phyloP scores from a whole-genome alignment of 192 early-diverging fungal species.

The Podila minutissima region DNA sequence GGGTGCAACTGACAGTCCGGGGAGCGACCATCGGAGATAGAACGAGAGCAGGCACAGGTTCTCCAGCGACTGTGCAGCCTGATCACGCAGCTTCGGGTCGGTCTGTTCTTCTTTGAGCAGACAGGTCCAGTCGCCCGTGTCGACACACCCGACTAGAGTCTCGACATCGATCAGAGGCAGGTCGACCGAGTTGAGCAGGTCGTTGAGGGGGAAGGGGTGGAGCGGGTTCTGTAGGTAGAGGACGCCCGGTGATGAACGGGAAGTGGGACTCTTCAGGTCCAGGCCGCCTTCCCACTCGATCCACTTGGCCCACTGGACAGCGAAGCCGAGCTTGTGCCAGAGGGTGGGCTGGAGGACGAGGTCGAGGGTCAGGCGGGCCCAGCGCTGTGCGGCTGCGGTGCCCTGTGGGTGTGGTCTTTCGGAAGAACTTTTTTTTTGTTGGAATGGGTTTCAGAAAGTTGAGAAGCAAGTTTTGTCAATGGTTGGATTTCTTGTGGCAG shows the following conservation, averaged over 20 bases:
- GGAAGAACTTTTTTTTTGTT: constrained; percentile 8
- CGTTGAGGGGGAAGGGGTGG: constrained; percentile 24
- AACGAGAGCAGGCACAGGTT: constrained; percentile 31
- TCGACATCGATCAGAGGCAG: constrained; percentile 30
- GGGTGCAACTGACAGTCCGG: neutral
- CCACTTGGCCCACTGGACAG: constrained; percentile 45
- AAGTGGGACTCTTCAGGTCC: constrained; percentile 20
- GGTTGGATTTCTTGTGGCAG: neutral
- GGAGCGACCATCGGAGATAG: constrained; percentile 33
- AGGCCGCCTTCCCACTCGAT: constrained; percentile 43
- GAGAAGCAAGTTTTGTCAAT: neutral
- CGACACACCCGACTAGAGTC: constrained; percentile 37
- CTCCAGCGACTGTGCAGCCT: constrained; percentile 29
- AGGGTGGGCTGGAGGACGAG: constrained; percentile 24
- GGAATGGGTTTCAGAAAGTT: neutral
- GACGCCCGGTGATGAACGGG: constrained; percentile 28
- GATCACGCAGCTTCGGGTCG: constrained; percentile 9
- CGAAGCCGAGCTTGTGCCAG: constrained; percentile 36
- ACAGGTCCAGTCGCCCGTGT: constrained; percentile 40
- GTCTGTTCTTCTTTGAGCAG: constrained; percentile 17
- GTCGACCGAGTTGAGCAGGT: constrained; percentile 22
- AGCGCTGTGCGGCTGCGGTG: constrained; percentile 7
- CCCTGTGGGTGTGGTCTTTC: constrained; percentile 23
- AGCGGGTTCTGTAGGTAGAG: constrained; percentile 44
- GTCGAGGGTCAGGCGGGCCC: constrained; percentile 18